Evolutionary conservation across 768 basidiomycete genomes (phyloP), one percentile per base, ranked within the genome.

Genomic region (Omphalotus guepiniiformis): DNA sequence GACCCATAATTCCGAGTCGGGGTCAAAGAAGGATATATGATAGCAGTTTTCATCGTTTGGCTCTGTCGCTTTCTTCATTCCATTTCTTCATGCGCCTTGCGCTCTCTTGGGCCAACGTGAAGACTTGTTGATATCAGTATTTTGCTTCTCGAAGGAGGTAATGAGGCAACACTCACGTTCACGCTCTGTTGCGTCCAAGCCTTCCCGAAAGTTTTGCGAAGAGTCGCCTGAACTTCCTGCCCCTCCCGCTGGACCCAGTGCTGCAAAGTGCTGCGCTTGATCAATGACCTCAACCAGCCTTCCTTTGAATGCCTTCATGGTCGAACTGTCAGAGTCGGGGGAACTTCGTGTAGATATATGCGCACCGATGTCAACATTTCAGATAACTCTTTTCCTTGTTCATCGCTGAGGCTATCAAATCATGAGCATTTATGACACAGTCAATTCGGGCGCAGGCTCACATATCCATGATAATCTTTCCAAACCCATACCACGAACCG

Each of bases 401-500:
- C 76, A 41, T 93, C 88, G 37, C 83, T 80, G 48, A 96, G 68
- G 55, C 93, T 96, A 56, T 44, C 25, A 54, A 12, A 11, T 50
- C 41, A 30, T 27, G 38, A n/a, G 39, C n/a, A 29, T 32, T 29
- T 15, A 9, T 7, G 40, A 21, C 28, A 18, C 38, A 42, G 43
- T 48, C 34, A 23, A 32, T 35, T 22, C 41, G 25, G 49, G 12
- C 27, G 8, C 11, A 56, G 57, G 59, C 76, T 57, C 58, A 91
- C 92, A 95, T 80, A 45, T 85, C 83, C 71, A 85, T 86, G 50
- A 95, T 82, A 53, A 82, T 80, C 62, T 84, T 84, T 12, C 93
- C 93, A 63, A 93, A 93, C 3, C 85, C 86, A 63, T 96, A 97
- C 93, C 94, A 97, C 56, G 82, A 67, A 2, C 91, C 89, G 2